Evolutionary conservation across 768 basidiomycete genomes (phyloP).

Genomic region (Amanita exitialis): DNA sequence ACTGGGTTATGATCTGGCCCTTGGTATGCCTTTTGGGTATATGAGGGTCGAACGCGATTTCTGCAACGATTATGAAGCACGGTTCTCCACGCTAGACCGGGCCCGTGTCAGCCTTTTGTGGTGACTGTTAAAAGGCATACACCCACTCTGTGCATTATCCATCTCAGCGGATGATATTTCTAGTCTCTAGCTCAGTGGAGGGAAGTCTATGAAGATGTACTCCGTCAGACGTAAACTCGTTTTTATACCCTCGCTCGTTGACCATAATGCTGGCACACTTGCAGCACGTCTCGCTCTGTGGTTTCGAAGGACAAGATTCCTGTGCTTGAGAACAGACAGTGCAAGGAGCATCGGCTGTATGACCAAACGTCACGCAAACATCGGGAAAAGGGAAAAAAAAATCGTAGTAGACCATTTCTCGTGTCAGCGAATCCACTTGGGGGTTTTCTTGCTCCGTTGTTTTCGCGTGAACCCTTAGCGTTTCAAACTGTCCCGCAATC

Average conservation of each 20-base stretch:
- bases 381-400: background rate
- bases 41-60: background rate
- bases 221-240: background rate
- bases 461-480: background rate
- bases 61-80: slow-evolving; percentile 4
- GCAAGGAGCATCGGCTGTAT: background rate
- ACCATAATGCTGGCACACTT: background rate
- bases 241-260: background rate
- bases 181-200: background rate
- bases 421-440: background rate
- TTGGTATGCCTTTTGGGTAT: background rate
- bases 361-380: background rate
- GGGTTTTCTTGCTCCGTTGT: background rate
- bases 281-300: background rate
- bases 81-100: background rate
- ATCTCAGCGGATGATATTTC: background rate
- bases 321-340: background rate
- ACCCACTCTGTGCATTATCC: background rate
- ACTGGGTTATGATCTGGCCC: background rate
- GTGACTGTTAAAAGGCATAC: background rate
- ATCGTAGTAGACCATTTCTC: background rate
- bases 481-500: background rate
- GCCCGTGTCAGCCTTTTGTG: background rate
- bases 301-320: background rate
- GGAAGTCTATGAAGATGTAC: background rate